Evolutionary conservation across 106 monocot species (phyloP).

Genomic region (Apostasia ramifera): DNA sequence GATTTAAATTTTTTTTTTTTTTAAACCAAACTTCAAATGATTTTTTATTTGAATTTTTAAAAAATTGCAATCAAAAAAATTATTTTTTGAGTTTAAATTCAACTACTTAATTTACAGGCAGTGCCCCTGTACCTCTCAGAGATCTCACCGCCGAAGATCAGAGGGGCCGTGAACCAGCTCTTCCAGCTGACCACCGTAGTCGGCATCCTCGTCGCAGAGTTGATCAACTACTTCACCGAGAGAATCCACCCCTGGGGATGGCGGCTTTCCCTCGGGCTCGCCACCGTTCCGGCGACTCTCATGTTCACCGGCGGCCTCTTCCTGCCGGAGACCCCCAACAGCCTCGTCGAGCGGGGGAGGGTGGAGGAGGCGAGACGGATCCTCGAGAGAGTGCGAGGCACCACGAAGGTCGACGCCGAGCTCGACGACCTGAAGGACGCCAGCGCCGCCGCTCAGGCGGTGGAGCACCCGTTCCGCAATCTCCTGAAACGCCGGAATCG

Average conservation of each 20-base stretch:
- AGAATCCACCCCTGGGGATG: conserved; percentile 29
- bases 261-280: conserved; percentile 14
- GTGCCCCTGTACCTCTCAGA: conserved; percentile 15
- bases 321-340: conserved; percentile 32
- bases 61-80: background rate
- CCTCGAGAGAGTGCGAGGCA: conserved; percentile 23
- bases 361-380: conserved; percentile 21
- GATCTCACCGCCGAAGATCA: conserved; percentile 11
- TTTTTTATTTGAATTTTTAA: background rate
- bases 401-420: conserved; percentile 20
- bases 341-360: conserved; percentile 25
- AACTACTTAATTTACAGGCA: conserved; percentile 15
- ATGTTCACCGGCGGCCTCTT: conserved; percentile 28
- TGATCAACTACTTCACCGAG: conserved; percentile 41
- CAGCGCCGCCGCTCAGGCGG: conserved; percentile 18
- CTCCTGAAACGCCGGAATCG: conserved; percentile 21
- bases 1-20: background rate
- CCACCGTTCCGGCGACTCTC: conserved; percentile 24
- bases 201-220: conserved; percentile 23
- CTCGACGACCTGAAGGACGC: conserved; percentile 27
- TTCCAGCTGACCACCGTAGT: conserved; percentile 32
- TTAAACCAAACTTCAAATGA: background rate
- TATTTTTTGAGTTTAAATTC: background rate
- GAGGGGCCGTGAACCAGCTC: conserved; percentile 30
- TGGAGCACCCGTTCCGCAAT: conserved; percentile 33